These are phyloP conservation scores for Thraustochytrium sp. DNA, from an alignment of 352 stramenopile species.

Conservation along the genomic window DNA sequence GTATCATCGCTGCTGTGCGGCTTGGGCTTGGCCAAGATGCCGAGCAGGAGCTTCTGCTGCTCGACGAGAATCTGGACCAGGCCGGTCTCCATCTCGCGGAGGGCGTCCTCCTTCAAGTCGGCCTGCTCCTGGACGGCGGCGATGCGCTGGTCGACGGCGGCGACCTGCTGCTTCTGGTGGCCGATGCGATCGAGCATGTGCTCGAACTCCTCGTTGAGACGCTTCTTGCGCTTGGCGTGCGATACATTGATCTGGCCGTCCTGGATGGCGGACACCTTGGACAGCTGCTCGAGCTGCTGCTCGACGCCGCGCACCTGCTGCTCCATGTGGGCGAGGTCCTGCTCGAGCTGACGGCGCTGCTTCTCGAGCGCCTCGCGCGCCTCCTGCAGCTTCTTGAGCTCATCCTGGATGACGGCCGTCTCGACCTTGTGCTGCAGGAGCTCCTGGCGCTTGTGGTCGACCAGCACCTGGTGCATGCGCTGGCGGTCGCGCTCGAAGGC, in stretches of 20 bases:
- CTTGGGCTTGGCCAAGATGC: not conserved
- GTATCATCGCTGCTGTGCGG: not conserved
- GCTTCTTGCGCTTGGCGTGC: conserved; percentile 44
- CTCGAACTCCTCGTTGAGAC: conserved; percentile 48
- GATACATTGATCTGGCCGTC: conserved; percentile 50
- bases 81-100: not conserved
- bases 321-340: conserved; percentile 34
- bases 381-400: conserved; percentile 41
- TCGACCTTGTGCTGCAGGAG: conserved; percentile 49
- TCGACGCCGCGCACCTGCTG: conserved; percentile 36
- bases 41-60: conserved; percentile 27
- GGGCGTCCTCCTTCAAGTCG: not conserved
- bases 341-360: conserved; percentile 8
- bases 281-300: conserved; percentile 42
- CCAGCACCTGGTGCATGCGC: conserved; percentile 43
- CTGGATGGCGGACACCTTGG: conserved; percentile 47
- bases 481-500: not conserved
- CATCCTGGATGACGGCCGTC: conserved; percentile 46
- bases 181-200: conserved; percentile 37
- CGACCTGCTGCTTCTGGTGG: not conserved
- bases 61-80: conserved; percentile 19
- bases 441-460: conserved; percentile 42
- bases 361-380: conserved; percentile 40
- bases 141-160: not conserved
- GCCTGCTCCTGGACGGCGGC: not conserved